Evolutionary conservation across 2,329 filamentous ascomycete genomes (phyloP), one percentile per base, ranked within the genome.

Genomic region (Neurospora sp.): DNA sequence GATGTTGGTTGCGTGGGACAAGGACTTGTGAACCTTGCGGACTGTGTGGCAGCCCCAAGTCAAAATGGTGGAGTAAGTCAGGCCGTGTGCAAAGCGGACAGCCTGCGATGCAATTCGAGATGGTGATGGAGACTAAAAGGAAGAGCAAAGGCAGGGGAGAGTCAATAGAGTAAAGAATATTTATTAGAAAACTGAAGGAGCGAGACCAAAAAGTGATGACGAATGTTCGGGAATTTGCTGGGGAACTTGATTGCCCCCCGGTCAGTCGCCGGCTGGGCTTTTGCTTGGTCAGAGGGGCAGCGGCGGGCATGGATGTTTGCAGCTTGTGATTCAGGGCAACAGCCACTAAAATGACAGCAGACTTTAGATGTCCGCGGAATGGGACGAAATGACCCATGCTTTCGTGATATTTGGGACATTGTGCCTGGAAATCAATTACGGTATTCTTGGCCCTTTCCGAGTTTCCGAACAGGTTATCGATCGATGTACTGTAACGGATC

Each of bases 1-100:
- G 28, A 83, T 75, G 36, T 66, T 73, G 68, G 62, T 40, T 42
- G 40, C 66, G 69, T 74, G 71, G 28, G 72, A 74, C 11, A 77
- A 46, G 15, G 58, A 58, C 11, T 15, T 1, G 42, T 33, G 2
- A 69, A 28, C 2, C 38, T 19, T 40, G 28, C 4, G 52, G 28
- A 62, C 52, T 36, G 52, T 62, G 23, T 62, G 52, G 52, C 52
- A 62, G 52, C 52, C 52, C 52, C 52, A 36, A 36, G 52, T 6
- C 52, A 62, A 17, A 36, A 36, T 52, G 43, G 43, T 52, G 43
- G 11, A 52, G 19, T 23, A 52, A 28, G 15, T 62, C 43, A 38
- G 67, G 52, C 52, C 13, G 33, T 33, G 10, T 42, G 11, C 17
- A 38, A 28, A 17, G 2, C 10, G 66, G 42, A 39, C 58, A 58